Percentiles rank a stretch among this genome's conserved stretches.
Conservation (phyloP, 2,329 filamentous ascomycete species). For the Mariannaea sp. region DNA sequence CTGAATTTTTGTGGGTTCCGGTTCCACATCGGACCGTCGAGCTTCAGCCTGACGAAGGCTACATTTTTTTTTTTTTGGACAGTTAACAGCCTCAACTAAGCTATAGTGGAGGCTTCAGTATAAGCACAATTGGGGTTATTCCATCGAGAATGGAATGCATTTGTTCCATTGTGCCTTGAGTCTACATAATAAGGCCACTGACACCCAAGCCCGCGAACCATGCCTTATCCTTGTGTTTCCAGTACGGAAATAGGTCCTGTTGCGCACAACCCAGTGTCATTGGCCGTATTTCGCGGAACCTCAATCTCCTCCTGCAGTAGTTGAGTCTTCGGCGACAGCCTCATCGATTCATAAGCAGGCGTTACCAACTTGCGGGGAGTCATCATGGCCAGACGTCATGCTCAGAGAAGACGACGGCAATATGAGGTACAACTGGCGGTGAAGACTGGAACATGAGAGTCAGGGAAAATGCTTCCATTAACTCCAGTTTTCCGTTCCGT, state of each 20-base stretch:
- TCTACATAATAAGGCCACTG: slow-evolving; percentile 13
- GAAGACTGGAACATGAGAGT: slow-evolving; percentile 19
- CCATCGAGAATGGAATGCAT: slow-evolving; percentile 1
- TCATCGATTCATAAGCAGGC: slow-evolving; percentile 22
- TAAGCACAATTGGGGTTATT: neutral
- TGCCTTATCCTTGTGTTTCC: slow-evolving; percentile 9
- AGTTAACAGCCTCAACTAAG: neutral
- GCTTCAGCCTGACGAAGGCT: slow-evolving; percentile 29
- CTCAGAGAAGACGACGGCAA: slow-evolving; percentile 14
- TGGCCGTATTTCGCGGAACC: slow-evolving; percentile 8
- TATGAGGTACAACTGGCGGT: slow-evolving; percentile 34
- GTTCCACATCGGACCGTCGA: slow-evolving; percentile 17
- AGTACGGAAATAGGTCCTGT: slow-evolving; percentile 5
- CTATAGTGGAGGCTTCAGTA: neutral
- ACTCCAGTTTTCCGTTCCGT: slow-evolving; percentile 20
- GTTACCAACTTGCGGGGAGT: slow-evolving; percentile 13
- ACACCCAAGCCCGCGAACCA: slow-evolving; percentile 10
- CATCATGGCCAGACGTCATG: slow-evolving; percentile 23
- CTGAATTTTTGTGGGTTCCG: slow-evolving; percentile 37
- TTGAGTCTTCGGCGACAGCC: slow-evolving; percentile 21
- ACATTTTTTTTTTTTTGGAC: neutral
- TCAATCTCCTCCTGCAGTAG: slow-evolving; percentile 35
- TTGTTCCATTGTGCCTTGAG: neutral
- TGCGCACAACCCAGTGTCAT: slow-evolving; percentile 1
- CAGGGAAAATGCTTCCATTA: slow-evolving; percentile 23